Evolutionary conservation across 1,139 yeast species (phyloP), one percentile per base, ranked within the genome.

Genomic region (Candida sp.): DNA sequence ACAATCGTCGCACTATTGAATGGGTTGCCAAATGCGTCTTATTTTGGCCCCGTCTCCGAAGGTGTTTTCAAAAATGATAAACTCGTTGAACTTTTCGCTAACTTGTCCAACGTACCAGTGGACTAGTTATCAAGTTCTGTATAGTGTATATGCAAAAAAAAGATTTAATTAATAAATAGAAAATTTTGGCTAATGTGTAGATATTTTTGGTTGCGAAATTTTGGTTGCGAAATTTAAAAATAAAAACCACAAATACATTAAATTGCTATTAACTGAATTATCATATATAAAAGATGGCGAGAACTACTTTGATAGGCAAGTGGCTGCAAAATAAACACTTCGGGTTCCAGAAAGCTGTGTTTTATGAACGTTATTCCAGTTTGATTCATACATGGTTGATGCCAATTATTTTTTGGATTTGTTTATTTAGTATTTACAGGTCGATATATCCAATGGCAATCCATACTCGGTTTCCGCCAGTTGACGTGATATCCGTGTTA

Each of bases 1-100:
- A 79, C 77, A 30, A 64, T 81, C 21, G 77, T 77, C 53, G 77
- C 77, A 40, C 59, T 82, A 37, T 64, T 82, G 47, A 66, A 81
- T 41, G 70, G 74, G 1, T 64, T 82, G 41, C 87, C 87, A 3
- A 73, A 72, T 50, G 69, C 77, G 5, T 64, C 73, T 0, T 73
- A 71, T 48, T 73, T 72, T 53, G 77, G 77, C 4, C 61, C 63
- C n/a, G 62, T 67, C 4, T 52, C 64, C 2, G 75, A 70, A 29
- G 66, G 66, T 49, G 67, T 68, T 1, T 73, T 73, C 45, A 64
- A 70, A 48, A 63, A 70, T 45, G 64, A 61, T 7, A 72, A 71
- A 46, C 57, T 73, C 45, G 75, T 73, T 8, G 73, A 73, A 43
- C 54, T 73, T 40, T 65, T 73, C 44, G 66, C 68, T 29, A 64